Base-by-base conservation (phyloP, 2,329 filamentous ascomycete species). In the Helotiales sp. region DNA sequence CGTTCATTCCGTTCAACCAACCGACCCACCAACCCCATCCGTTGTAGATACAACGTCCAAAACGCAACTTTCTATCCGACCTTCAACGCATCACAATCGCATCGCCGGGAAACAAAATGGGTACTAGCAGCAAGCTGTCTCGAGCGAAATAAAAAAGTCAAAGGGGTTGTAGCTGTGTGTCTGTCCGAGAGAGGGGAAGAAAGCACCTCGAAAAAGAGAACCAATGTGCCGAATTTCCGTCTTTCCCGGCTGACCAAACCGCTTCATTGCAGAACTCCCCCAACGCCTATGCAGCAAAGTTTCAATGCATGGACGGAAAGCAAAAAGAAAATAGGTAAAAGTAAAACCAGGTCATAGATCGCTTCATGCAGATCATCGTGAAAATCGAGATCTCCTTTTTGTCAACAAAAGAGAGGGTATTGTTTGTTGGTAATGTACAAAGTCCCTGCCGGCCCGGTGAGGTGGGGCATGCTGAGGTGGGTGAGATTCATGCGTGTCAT, bases 301-400 rank as follows among this genome's bases (percentile, higher is more conserved):
- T 11, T 61, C 20, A 55, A 63, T 63, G 47, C 32, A 52, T 22
- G 22, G n/a, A 62, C 7, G 30, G 45, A 50, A 50, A 37, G 17
- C 24, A 66, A 58, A 73, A 63, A 68, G 69, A 65, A 59, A 69
- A 69, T 74, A 70, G 57, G 64, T 67, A 64, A 71, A 65, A 68
- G 26, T 20, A 71, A 69, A 71, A 64, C 65, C 65, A 67, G 34
- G 69, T 80, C 80, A 74, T 83, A 82, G 80, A 83, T 84, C 78
- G 79, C 80, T 82, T 34, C 80, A 80, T 83, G 82, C 81, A 82
- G 76, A 84, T 83, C 81, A 76, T 84, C 79, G 81, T 75, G 74
- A 37, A 26, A 75, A 77, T 76, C 69, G 73, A 75, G 72, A 77
- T 75, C 74, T 75, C 73, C 70, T 74, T 74, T 72, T 75, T 76